These are phyloP conservation scores for Alternaria sp. DNA, from an alignment of 2,329 filamentous ascomycete species.

Conservation along the genomic window DNA sequence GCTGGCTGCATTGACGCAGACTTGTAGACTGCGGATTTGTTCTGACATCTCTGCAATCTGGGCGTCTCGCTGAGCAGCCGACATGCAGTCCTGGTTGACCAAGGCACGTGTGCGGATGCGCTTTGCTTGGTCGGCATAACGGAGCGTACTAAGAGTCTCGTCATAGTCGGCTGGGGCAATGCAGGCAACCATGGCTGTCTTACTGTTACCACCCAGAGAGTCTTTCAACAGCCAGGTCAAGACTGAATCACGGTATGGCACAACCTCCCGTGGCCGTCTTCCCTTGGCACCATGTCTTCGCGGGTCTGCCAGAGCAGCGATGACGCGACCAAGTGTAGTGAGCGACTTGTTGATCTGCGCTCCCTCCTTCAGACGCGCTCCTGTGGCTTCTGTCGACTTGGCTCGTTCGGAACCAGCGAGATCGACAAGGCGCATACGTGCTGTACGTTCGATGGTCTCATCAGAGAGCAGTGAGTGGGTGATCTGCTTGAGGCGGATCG, in stretches of 20 bases:
- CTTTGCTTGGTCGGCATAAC: slow-evolving; percentile 98
- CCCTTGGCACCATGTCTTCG: slow-evolving; percentile 59
- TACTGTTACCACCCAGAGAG: slow-evolving; percentile 93
- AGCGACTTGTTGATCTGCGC: slow-evolving; percentile 99
- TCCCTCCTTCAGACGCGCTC: slow-evolving; percentile 87
- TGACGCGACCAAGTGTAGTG: slow-evolving; percentile 93
- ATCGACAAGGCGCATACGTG: slow-evolving; percentile 93
- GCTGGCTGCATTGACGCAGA: slow-evolving; percentile 67
- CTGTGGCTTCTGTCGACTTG: slow-evolving; percentile 94
- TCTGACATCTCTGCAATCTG: slow-evolving; percentile 95
- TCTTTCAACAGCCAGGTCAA: slow-evolving; percentile 91
- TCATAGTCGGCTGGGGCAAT: slow-evolving; percentile 96
- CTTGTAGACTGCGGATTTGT: slow-evolving; percentile 86
- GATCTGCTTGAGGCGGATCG: slow-evolving; percentile 97
- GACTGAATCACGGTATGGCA: slow-evolving; percentile 92
- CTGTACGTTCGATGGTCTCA: slow-evolving; percentile 93
- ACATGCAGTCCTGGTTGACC: slow-evolving; percentile 95
- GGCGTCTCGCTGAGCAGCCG: slow-evolving; percentile 89
- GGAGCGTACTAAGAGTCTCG: slow-evolving; percentile 92
- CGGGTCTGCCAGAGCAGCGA: slow-evolving; percentile 82
- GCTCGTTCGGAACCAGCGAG: slow-evolving; percentile 93
- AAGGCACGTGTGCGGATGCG: slow-evolving; percentile 92
- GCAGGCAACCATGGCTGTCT: slow-evolving; percentile 99
- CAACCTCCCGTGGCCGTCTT: slow-evolving; percentile 66
- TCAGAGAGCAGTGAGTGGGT: slow-evolving; percentile 98